Evolutionary conservation across 257 asterid species (phyloP), one percentile per base, ranked within the genome.

Genomic region (Apocynum venetum): DNA sequence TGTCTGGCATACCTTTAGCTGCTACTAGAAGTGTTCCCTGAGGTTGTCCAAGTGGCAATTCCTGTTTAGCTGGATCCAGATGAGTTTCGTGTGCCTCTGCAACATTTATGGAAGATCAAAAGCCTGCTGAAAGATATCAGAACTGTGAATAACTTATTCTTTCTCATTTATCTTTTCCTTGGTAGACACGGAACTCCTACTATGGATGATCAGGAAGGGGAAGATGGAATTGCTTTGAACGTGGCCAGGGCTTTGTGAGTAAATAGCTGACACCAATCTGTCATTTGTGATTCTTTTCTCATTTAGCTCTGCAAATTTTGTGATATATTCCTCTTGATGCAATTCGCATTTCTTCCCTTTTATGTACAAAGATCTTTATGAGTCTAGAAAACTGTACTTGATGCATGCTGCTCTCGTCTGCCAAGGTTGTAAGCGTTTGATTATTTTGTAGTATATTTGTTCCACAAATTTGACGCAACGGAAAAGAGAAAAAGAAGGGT

Each of bases 11-110:
- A 52, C 13, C 63, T 41, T 46, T 52, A 52, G 8, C 63, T 41
- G 55, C 47, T 38, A 66, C 78, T 31, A 55, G 12, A 12, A 36
- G 35, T 77, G 12, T 43, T 48, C 48, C 40, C n/a, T 67, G 53
- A 40, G 68, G 38, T 8, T 8, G 35, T 51, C n/a, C 15, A 66
- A 25, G 46, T 40, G 64, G 69, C 15, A 19, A 76, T 11, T 75
- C 31, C 55, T 31, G 68, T 72, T 46, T 72, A 40, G 67, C 71
- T 63, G 73, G 59, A 35, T 8, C 41, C 13, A 19, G 49, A 36
- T 64, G 72, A 60, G 53, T 20, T 2, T 63, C 11, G 13, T 64
- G 2, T 57, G 70, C 77, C 78, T 47, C 57, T 71, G 56, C 65
- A 64, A 11, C 73, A 40, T 25, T 44, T 46, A 41, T 38, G 49